Base-by-base conservation (phyloP, 2,329 filamentous ascomycete genomes). In the Aspergillus tanneri region DNA sequence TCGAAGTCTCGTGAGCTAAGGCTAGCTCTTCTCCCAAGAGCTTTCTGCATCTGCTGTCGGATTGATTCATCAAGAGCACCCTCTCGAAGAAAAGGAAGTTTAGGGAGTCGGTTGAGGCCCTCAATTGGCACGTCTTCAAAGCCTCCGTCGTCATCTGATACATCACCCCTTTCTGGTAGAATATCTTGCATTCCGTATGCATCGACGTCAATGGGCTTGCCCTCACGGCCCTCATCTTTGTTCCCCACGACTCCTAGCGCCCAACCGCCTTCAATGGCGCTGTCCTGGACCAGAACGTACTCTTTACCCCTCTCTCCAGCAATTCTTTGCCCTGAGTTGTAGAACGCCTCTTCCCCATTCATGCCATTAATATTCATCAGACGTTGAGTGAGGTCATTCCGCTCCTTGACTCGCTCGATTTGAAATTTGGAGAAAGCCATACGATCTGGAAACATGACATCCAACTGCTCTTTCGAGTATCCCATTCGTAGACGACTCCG, bases 401-500 rank as follows among this genome's bases (percentile, higher is more conserved):
- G 80, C 72, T 99, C 92, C 57, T 81, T 83, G 9, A 97, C 95
- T 49, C 93, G 79, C 65, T 97, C 93, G 49, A 99, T 96, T 69
- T 99, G 93, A 63, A 99, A 99, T 52, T 80, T 86, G 1, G 91
- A 96, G 64, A 99, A 99, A 0, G 87, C 93, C 90, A 99, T 96
- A 21, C 93, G 84, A 66, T 99, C 87, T 0, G 93, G 92, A 66
- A 99, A 99, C 93, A 99, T 99, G 37, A 79, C 82, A 58, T 97
- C 91, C 11, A 99, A 73, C 70, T 99, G 93, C 56, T 99, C 92
- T 69, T 97, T 97, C 47, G 89, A 95, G 60, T 96, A 82, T 0
- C 93, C 93, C 92, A 99, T 96, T 65, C 93, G 83, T 62, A 99
- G 76, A 44, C 93, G 81, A 67, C 90, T 96, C 47, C 93, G 79